Evolutionary conservation across 805 yeast genomes (phyloP), one percentile per base, ranked within the genome.

Genomic region (Barnettozyma californica): DNA sequence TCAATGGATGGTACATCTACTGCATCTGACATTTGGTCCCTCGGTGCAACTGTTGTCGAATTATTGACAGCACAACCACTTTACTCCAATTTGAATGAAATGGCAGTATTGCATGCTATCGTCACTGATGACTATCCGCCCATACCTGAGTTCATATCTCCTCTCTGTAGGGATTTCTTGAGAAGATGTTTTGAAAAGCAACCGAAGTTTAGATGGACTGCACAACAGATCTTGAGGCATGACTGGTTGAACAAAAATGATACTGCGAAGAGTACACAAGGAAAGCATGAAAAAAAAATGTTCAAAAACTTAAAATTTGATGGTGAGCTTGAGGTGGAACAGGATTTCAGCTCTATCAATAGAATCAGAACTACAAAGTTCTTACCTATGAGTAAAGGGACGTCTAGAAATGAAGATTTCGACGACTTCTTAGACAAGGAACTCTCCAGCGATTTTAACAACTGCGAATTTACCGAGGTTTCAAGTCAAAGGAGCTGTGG

Each of bases 11-110:
- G 95, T 3, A 85, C 92, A 1, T 83, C 95, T 9, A 80, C 92
- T 0, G 85, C 95, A 2, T 87, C 96, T 2, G 99, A 94, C 68
- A 79, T 87, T 26, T 87, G 94, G 98, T 87, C 96, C 8, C 66
- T 94, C 25, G 99, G 98, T 3, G 95, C 97, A n/a, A 92, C 98
- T 0, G 78, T 91, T 3, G 79, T 92, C 2, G 99, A 94, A 64
- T 70, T 94, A 38, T 69, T 88, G 45, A 84, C 96, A 0, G 95
- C 89, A 0, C 75, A 80, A 44, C 98, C 99, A 0, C 97, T 97
- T 0, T 89, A 88, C 59, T 83, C 84, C 52, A 82, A 87, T 41
- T 68, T 81, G 45, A 81, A 81, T 49, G 84, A 85, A 9, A 81
- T 87, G 81, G 84, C 88, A 1, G 88, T 94, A 0, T 70, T 88